Evolutionary conservation across 306 rosid species (phyloP), one percentile per base, ranked within the genome.

Genomic region (Vicia villosa): DNA sequence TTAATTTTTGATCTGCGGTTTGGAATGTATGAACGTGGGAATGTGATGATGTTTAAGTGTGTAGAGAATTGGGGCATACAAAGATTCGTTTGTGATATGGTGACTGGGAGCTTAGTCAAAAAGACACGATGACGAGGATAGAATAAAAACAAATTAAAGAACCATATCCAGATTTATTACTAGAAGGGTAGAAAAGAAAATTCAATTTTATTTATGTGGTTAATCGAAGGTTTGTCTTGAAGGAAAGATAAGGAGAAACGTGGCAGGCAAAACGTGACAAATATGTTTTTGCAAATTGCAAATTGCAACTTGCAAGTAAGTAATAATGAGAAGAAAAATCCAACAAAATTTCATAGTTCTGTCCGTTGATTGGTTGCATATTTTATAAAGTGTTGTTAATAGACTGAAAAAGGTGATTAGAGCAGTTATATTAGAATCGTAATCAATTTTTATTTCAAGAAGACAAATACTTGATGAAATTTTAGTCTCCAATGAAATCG

Each of bases 91-190:
- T 34, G 10, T 34, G 38, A 21, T 11, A 5, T 8, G 66, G 46
- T 60, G 66, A 60, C 30, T 17, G 24, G 66, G 28, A 36, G 45
- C 28, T 5, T 36, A 60, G 66, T 60, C 66, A 60, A 34, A 10
- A 34, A 10, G 22, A 51, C n/a, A 10, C 15, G 66, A 11, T 60
- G 46, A 36, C 46, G 30, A 60, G 46, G 66, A 60, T 60, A 4
- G 37, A 22, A 17, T 60, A 57, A 37, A 60, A 15, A 10, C 36
- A 12, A 21, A 5, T 54, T 6, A 51, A 54, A 15, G 60, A 54
- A 24, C 17, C 43, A 15, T 34, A 15, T 16, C 65, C 65, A 59
- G 15, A 26, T 28, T 7, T 7, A 34, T 34, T 34, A 6, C 1
- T 34, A 6, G 10, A 24, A 24, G 28, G 2, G 38, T 34, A 34